A percentile compares a stretch with the other conserved stretches of the same genome.
These are phyloP conservation scores for Metarhizium humberi DNA, from an alignment of 2,329 filamentous ascomycete genomes.

Conservation along the genomic window DNA sequence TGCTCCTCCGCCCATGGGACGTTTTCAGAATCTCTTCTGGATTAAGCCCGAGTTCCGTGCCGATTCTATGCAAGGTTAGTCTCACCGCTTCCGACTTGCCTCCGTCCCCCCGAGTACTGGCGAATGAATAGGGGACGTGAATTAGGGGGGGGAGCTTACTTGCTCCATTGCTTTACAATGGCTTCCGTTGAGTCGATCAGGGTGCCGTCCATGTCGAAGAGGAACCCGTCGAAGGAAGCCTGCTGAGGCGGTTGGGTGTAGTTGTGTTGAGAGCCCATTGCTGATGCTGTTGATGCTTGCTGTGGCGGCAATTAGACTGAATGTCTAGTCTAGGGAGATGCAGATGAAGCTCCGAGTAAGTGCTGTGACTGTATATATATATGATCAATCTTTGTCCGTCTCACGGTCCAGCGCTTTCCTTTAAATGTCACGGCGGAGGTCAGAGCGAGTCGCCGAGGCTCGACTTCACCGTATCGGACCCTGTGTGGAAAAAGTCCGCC, in stretches of 20 bases:
- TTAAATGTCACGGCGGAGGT: no score
- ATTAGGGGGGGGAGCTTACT: slow-evolving; percentile 26
- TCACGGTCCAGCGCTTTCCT: no score
- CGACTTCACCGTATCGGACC: neutral
- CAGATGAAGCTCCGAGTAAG: no score
- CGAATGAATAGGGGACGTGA: neutral
- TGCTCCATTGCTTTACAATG: slow-evolving; percentile 69
- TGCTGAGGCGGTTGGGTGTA: slow-evolving; percentile 35
- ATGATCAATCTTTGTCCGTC: no score
- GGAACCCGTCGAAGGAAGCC: slow-evolving; percentile 44
- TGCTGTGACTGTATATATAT: no score
- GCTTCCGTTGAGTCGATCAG: slow-evolving; percentile 75
- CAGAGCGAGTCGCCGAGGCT: neutral
- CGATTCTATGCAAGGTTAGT: slow-evolving; percentile 44
- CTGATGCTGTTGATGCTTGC: neutral
- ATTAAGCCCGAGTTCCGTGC: slow-evolving; percentile 72
- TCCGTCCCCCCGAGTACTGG: neutral
- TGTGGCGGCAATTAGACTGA: no score
- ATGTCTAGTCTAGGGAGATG: no score
- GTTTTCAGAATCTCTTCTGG: slow-evolving; percentile 80
- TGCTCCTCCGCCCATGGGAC: slow-evolving; percentile 82
- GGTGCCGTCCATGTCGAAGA: slow-evolving; percentile 75
- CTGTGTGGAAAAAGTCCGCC: neutral
- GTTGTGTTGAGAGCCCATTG: slow-evolving; percentile 25
- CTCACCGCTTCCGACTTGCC: neutral